Evolutionary conservation across 768 basidiomycete species (phyloP), one percentile per base, ranked within the genome.

Genomic region (Psilocybe cubensis): DNA sequence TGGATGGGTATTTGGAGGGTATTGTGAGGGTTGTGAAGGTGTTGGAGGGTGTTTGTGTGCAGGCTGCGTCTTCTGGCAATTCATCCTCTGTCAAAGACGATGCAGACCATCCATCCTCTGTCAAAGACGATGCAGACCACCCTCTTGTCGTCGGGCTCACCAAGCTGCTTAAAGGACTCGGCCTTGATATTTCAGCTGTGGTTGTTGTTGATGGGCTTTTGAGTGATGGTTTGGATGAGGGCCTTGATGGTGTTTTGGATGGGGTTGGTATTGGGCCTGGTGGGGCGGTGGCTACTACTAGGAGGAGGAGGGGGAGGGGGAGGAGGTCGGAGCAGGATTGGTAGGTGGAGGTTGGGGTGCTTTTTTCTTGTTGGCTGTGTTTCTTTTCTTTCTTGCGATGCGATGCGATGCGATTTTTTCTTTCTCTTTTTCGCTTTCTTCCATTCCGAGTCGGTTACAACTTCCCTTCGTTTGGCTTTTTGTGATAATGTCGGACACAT

Each of bases 201-300:
- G 56, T 54, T 6, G 56, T 61, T 9, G 60, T 60, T n/a, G 60
- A 59, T 52, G 54, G 56, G 11, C 56, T 66, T 25, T 54, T 63
- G 14, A 57, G 51, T 4, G 46, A 52, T 10, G 21, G 24, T 6
- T 29, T 59, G 21, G 59, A 66, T 35, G 40, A 57, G 28, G 31
- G 44, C 14, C 33, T 64, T 18, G 57, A 64, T 29, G 28, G 38
- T 8, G 17, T 56, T 17, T 54, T 61, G 35, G 41, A 64, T 27
- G 46, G 24, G 10, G 18, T 64, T 6, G 58, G 58, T 5, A 59
- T 64, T 21, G 60, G 63, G 20, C 57, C 60, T 4, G 52, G 45
- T 45, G 60, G 18, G 8, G 27, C 31, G n/a, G n/a, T n/a, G n/a
- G n/a, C n/a, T n/a, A n/a, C n/a, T n/a, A n/a, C n/a, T n/a, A n/a